Evolutionary conservation across 345 rosid genomes (phyloP).

Genomic region (Anacardium occidentale): DNA sequence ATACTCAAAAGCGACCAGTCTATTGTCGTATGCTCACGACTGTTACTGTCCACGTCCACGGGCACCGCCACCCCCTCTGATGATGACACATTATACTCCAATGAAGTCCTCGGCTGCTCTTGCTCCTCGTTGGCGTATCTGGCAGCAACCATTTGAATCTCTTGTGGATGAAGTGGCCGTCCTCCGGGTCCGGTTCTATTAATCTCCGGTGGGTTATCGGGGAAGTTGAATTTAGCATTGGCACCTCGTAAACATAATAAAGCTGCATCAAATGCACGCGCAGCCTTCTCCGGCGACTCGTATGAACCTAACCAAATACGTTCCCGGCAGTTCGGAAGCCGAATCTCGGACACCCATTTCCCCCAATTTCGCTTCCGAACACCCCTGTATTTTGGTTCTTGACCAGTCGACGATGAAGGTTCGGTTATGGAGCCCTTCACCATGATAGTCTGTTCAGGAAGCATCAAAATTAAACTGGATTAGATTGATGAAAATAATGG

Average conservation of each 20-base stretch:
- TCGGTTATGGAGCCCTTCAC: not conserved
- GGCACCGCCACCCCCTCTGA: not conserved
- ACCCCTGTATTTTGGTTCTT: conserved; percentile 62
- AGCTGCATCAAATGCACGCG: conserved; percentile 94
- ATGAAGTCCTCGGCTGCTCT: not conserved
- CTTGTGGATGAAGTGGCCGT: conserved; percentile 38
- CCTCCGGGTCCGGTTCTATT: conserved; percentile 11
- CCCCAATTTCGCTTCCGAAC: conserved; percentile 94
- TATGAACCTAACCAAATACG: conserved; percentile 90
- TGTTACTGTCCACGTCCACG: no score
- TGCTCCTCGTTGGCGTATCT: conserved; percentile 48
- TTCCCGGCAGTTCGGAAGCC: conserved; percentile 87
- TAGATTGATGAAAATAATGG: conserved; percentile 16
- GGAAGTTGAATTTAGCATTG: conserved; percentile 67
- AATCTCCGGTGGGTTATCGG: conserved; percentile 51
- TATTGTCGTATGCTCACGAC: not conserved
- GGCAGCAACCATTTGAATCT: conserved; percentile 60
- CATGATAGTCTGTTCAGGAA: no score
- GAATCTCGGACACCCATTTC: conserved; percentile 88
- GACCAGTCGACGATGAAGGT: not conserved
- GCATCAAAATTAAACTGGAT: not conserved
- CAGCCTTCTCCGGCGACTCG: conserved; percentile 75
- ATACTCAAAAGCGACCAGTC: conserved; percentile 47
- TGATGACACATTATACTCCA: not conserved
- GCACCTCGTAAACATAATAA: conserved; percentile 65